phyloP scores from a whole-genome alignment of 495 filamentous ascomycete species.

The Penicillium antarcticum region DNA sequence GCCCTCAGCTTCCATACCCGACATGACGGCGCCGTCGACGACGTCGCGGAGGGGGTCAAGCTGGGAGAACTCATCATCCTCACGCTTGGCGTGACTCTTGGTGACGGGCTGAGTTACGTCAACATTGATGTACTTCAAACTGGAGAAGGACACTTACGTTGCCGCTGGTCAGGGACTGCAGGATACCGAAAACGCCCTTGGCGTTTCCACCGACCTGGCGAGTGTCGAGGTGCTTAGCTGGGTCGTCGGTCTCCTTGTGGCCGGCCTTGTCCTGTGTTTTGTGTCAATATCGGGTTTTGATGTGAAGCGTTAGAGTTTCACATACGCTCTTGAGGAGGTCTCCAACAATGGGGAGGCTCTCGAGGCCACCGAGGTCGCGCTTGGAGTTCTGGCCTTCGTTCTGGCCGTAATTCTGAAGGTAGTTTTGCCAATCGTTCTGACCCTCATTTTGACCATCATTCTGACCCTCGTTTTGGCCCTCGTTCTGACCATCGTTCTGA shows the following conservation, averaged over 20 bases:
- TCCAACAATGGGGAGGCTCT: constrained; percentile 15
- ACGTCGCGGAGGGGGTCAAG: neutral
- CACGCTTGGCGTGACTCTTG: constrained; percentile 1
- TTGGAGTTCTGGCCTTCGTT: neutral
- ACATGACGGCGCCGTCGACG: neutral
- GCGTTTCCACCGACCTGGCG: neutral
- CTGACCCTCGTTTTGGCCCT: constrained; percentile 4
- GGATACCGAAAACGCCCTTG: constrained; percentile 2
- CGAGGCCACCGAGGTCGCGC: constrained; percentile 8
- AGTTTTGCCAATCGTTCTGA: constrained; percentile 4
- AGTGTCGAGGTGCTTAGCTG: constrained; percentile 1
- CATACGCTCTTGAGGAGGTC: constrained; percentile 9
- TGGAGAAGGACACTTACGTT: neutral
- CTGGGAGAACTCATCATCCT: neutral
- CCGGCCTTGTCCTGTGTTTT: constrained; percentile 1
- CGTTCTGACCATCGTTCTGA: neutral
- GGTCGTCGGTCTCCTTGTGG: neutral
- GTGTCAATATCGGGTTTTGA: neutral
- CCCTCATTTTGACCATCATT: constrained; percentile 8
- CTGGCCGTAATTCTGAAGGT: constrained; percentile 3
- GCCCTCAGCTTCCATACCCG: neutral
- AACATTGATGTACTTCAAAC: neutral
- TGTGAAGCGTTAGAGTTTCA: neutral
- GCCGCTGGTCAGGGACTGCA: constrained; percentile 5
- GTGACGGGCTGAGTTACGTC: constrained; percentile 1